Conservation (phyloP, 2,329 filamentous ascomycete species). For the Chaetomiaceae sp. region DNA sequence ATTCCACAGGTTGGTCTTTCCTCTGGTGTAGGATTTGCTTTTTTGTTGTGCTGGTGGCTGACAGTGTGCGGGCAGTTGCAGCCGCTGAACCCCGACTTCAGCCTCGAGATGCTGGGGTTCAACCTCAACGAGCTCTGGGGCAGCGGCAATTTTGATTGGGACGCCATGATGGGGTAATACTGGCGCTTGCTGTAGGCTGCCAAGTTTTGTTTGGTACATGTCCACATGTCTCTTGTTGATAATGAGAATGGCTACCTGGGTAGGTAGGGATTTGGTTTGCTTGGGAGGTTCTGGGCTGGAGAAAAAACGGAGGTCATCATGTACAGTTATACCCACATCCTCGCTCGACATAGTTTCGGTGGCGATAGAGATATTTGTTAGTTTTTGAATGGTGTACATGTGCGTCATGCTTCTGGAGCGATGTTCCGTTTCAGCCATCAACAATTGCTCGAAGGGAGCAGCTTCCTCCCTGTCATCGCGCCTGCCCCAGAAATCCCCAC, state of each 20-base stretch:
- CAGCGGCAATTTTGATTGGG: slow-evolving; percentile 30
- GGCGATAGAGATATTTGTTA: background rate
- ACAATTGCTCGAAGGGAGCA: too few relatives aligned
- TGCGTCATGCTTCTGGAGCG: too few relatives aligned
- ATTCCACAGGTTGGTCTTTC: slow-evolving; percentile 33
- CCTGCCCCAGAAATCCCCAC: background rate
- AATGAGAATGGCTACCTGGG: too few relatives aligned
- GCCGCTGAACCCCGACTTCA: slow-evolving; percentile 46
- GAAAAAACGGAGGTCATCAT: background rate
- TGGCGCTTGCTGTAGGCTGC: too few relatives aligned
- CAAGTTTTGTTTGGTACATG: too few relatives aligned
- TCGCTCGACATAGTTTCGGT: background rate
- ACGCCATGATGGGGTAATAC: slow-evolving; percentile 16
- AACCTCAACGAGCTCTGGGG: slow-evolving; percentile 53
- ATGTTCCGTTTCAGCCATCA: background rate
- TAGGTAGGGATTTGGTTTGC: background rate
- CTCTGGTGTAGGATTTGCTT: background rate
- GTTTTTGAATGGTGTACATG: background rate
- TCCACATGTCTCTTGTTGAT: too few relatives aligned
- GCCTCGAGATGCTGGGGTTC: slow-evolving; percentile 46
- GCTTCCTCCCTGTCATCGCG: too few relatives aligned
- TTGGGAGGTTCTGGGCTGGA: background rate
- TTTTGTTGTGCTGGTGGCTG: slow-evolving; percentile 28
- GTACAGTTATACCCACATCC: slow-evolving; percentile 6
- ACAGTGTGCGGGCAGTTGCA: slow-evolving; percentile 26